A percentile compares a stretch with the other conserved stretches of the same genome.
phyloP scores from a whole-genome alignment of 2,329 filamentous ascomycete species.

The Xylaria multiplex region DNA sequence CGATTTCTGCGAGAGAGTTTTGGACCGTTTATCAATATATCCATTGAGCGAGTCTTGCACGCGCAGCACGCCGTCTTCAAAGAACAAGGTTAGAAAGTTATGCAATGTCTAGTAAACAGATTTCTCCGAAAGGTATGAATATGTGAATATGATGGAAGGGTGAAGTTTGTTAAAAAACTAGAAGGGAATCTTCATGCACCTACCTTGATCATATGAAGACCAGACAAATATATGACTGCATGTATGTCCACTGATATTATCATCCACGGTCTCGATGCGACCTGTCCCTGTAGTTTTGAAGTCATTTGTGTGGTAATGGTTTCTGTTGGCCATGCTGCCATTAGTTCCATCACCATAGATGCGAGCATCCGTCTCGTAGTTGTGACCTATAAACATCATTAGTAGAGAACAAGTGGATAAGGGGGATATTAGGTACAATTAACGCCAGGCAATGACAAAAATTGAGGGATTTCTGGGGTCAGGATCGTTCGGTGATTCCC shows the following conservation, averaged over 20 bases:
- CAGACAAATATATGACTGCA: conserved; percentile 29
- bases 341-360: background rate
- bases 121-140: background rate
- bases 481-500: conserved; percentile 22
- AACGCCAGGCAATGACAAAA: background rate
- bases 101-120: background rate
- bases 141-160: background rate
- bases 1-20: background rate
- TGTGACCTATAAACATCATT: conserved; percentile 14
- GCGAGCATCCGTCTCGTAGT: background rate
- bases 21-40: conserved; percentile 16
- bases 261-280: background rate
- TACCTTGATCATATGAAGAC: conserved; percentile 37
- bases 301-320: background rate
- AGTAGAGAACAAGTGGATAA: background rate
- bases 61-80: conserved; percentile 28
- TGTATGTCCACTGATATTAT: background rate
- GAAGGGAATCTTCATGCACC: background rate
- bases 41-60: conserved; percentile 16
- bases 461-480: background rate
- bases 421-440: conserved; percentile 13
- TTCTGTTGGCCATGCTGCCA: background rate
- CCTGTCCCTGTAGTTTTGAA: background rate
- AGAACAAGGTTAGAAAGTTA: conserved; percentile 10
- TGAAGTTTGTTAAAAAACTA: no score